phyloP scores from a whole-genome alignment of 441 rosid genomes.

The Pelargonium australe region DNA sequence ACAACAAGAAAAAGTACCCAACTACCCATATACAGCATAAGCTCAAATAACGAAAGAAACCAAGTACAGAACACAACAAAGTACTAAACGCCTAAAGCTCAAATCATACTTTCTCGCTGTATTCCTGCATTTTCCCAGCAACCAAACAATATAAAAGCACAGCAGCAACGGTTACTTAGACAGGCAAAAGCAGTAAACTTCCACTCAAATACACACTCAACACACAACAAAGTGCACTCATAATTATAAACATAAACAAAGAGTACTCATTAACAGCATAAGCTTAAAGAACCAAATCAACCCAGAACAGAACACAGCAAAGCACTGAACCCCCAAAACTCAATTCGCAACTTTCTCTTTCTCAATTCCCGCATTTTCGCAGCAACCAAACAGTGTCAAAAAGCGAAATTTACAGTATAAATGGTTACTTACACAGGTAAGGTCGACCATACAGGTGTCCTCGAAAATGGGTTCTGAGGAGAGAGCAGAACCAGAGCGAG shows the following conservation, averaged over 20 bases:
- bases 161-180: no score
- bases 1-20: neutral
- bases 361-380: neutral
- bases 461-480: conserved; percentile 32
- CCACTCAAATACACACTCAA: no score
- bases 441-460: conserved; percentile 21
- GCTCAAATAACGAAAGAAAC: no score
- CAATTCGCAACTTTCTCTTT: neutral
- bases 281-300: neutral
- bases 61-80: no score
- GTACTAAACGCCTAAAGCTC: no score
- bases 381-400: conserved; percentile 6
- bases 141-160: no score
- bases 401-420: neutral
- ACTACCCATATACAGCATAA: no score
- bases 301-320: neutral
- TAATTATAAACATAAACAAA: neutral
- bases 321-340: neutral
- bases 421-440: conserved; percentile 24
- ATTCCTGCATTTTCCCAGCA: no score
- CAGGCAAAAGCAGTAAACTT: no score
- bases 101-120: no score
- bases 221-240: no score
- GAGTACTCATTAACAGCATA: neutral
- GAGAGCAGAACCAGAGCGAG: conserved; percentile 47